phyloP scores from a whole-genome alignment of 2,329 filamentous ascomycete species.

The Fusarium luffae region DNA sequence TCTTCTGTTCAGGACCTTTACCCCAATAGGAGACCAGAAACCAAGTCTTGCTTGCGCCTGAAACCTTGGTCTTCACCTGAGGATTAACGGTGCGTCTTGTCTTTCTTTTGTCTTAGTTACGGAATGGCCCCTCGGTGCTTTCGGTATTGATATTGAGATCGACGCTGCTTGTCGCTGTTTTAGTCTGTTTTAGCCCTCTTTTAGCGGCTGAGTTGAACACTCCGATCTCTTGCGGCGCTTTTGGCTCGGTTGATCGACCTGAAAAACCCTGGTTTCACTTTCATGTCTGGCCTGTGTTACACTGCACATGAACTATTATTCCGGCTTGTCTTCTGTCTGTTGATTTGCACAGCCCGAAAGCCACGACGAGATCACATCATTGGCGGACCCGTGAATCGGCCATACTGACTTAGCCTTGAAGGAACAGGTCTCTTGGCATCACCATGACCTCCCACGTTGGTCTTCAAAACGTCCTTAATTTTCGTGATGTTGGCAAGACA shows the following conservation, averaged over 20 bases:
- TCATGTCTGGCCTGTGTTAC: neutral
- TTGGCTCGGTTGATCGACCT: conserved; percentile 32
- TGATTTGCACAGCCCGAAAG: conserved; percentile 1
- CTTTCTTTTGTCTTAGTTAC: conserved; percentile 15
- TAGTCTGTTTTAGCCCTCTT: conserved; percentile 17
- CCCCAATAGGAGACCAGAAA: neutral
- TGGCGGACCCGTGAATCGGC: neutral
- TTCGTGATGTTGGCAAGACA: conserved; percentile 78
- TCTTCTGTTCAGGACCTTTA: neutral
- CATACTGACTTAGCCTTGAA: neutral
- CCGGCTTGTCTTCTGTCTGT: neutral
- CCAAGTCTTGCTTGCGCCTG: conserved; percentile 19
- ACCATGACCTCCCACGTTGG: conserved; percentile 32
- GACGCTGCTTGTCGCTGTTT: conserved; percentile 20
- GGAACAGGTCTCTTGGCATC: conserved; percentile 12
- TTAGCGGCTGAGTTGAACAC: conserved; percentile 21
- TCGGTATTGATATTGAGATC: conserved; percentile 38
- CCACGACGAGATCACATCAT: conserved; percentile 3
- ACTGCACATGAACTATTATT: conserved; percentile 13
- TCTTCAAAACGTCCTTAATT: conserved; percentile 68
- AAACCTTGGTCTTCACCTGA: conserved; percentile 20
- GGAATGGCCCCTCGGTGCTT: conserved; percentile 28
- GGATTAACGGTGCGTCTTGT: conserved; percentile 15
- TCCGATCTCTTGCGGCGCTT: conserved; percentile 27
- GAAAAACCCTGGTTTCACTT: conserved; percentile 24